phyloP scores from a whole-genome alignment of 2,329 filamentous ascomycete genomes.

The Cladorrhinum sp. region DNA sequence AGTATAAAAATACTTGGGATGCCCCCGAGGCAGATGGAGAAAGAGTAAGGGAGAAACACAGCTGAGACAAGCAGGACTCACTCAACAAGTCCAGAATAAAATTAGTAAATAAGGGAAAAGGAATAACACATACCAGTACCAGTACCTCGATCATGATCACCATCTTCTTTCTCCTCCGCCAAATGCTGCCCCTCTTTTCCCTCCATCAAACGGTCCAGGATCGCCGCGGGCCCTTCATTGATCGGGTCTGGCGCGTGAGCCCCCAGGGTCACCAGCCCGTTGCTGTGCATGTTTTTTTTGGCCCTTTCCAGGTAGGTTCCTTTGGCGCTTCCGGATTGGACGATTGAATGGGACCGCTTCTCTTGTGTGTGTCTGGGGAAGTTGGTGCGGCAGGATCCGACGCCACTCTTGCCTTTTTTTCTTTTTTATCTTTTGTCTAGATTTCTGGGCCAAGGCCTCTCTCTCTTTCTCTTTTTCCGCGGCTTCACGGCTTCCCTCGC shows the following conservation, averaged over 20 bases:
- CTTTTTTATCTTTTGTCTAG: not conserved
- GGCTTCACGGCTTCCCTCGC: not conserved
- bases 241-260: slow-evolving; percentile 10
- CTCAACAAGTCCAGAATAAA: too few relatives aligned
- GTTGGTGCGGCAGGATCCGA: slow-evolving; percentile 15
- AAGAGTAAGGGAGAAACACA: not conserved
- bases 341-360: slow-evolving; percentile 11
- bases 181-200: not conserved
- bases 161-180: not conserved
- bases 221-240: slow-evolving; percentile 17
- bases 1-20: not conserved
- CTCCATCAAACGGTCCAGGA: slow-evolving; percentile 13
- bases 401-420: slow-evolving; percentile 9
- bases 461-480: too few relatives aligned
- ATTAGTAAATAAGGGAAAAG: not conserved
- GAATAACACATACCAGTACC: not conserved
- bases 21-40: not conserved
- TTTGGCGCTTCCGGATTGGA: slow-evolving; percentile 10
- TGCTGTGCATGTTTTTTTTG: slow-evolving; percentile 16
- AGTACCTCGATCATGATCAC: not conserved
- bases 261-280: slow-evolving; percentile 16
- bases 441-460: not conserved
- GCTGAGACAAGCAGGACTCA: not conserved
- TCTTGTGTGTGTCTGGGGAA: slow-evolving; percentile 16
- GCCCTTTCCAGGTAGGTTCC: not conserved